These are phyloP conservation scores for Didymella keratinophila DNA, from an alignment of 2,329 filamentous ascomycete genomes.

Conservation along the genomic window DNA sequence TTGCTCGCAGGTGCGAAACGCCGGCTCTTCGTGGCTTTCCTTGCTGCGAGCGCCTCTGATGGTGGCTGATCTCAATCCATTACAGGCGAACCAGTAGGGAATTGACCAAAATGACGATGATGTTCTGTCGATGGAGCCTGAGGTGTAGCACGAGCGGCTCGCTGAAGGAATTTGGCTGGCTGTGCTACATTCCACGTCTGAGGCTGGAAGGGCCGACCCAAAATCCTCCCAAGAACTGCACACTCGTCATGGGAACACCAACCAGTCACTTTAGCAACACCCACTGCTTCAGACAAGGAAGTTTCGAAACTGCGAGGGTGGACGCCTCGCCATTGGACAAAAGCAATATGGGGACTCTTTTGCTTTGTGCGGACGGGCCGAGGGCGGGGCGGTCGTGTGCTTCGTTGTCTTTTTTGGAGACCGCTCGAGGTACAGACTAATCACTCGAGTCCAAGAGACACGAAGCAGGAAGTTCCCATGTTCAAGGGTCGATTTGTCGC, in stretches of 20 bases:
- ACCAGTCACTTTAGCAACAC: constrained; percentile 12
- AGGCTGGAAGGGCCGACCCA: constrained; percentile 16
- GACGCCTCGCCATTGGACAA: constrained; percentile 3
- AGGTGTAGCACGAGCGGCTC: constrained; percentile 34
- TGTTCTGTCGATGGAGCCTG: not conserved
- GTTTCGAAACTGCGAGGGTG: constrained; percentile 13
- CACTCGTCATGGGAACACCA: constrained; percentile 3
- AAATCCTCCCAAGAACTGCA: not conserved
- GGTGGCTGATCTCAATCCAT: not conserved
- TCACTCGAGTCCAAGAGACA: too few relatives aligned
- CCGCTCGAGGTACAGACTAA: too few relatives aligned
- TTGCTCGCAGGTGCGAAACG: constrained; percentile 4
- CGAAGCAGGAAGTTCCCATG: too few relatives aligned
- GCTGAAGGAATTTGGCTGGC: constrained; percentile 20
- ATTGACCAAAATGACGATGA: not conserved
- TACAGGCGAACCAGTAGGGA: not conserved
- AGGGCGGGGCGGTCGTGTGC: not conserved
- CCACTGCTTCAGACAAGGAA: constrained; percentile 11
- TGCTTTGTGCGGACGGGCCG: constrained; percentile 13
- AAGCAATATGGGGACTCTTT: not conserved
- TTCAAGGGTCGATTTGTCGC: too few relatives aligned
- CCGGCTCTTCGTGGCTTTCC: constrained; percentile 8
- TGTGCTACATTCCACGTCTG: constrained; percentile 41
- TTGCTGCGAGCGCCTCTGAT: constrained; percentile 1
- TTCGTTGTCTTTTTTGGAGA: not conserved